These are phyloP conservation scores for Onygena corvina DNA, from an alignment of 2,329 filamentous ascomycete genomes.

Conservation along the genomic window DNA sequence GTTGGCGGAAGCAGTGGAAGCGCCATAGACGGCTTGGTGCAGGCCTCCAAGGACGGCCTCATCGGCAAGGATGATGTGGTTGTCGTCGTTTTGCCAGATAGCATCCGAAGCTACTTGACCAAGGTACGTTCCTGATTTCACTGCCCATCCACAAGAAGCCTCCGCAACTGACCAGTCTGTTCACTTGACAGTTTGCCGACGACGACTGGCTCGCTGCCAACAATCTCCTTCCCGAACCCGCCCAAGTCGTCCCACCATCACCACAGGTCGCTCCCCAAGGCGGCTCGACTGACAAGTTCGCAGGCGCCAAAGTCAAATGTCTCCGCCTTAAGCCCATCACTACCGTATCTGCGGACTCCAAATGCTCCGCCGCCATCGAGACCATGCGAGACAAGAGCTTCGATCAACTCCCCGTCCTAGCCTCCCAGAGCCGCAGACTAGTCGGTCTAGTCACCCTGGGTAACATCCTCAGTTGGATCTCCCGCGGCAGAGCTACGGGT, in stretches of 20 bases:
- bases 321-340: constrained; percentile 89
- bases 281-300: constrained; percentile 55
- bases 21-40: constrained; percentile 69
- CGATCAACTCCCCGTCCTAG: constrained; percentile 87
- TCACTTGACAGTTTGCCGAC: constrained; percentile 62
- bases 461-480: constrained; percentile 84
- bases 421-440: constrained; percentile 55
- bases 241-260: constrained; percentile 29
- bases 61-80: constrained; percentile 74
- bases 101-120: constrained; percentile 91
- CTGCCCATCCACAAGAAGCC: not conserved
- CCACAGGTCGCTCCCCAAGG: constrained; percentile 23
- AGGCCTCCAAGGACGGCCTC: constrained; percentile 63
- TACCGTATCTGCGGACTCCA: constrained; percentile 58
- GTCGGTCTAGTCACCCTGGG: constrained; percentile 90
- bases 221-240: constrained; percentile 60
- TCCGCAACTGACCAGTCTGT: not conserved
- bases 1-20: constrained; percentile 90
- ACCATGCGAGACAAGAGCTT: constrained; percentile 98
- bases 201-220: constrained; percentile 98
- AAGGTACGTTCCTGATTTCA: constrained; percentile 43
- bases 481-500: constrained; percentile 63
- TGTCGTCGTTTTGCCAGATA: constrained; percentile 86
- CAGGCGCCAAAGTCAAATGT: constrained; percentile 63
- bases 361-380: constrained; percentile 82